phyloP scores from a whole-genome alignment of 129 eudicot genomes.

The Ambrosia artemisiifolia region DNA sequence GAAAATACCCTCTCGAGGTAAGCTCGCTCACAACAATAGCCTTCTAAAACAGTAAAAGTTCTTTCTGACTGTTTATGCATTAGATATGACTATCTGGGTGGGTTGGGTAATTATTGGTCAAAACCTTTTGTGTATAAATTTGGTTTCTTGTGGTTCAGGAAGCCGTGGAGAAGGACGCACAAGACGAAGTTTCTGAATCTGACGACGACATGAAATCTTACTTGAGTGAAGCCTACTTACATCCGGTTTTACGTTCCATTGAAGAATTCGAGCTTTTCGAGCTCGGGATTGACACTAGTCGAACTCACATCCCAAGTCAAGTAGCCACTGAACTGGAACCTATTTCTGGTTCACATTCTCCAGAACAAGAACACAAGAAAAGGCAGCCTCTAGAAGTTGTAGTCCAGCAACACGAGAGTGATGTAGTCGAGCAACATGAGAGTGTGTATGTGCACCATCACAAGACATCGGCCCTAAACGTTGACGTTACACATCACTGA shows the following conservation, averaged over 20 bases:
- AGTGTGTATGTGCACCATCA: conserved; percentile 11
- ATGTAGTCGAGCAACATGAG: conserved; percentile 22
- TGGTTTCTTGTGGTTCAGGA: conserved; percentile 46
- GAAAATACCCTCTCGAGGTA: conserved; percentile 91
- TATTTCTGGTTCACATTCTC: conserved; percentile 32
- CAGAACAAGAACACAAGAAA: conserved; percentile 38
- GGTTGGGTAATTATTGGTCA: no score
- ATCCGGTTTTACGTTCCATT: conserved; percentile 72
- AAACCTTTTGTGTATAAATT: neutral
- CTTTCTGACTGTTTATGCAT: no score
- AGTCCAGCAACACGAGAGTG: conserved; percentile 22
- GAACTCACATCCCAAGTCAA: conserved; percentile 32
- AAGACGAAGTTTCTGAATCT: conserved; percentile 51
- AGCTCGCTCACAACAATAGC: neutral
- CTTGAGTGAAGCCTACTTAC: conserved; percentile 77
- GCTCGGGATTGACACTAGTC: conserved; percentile 47
- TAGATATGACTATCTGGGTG: no score
- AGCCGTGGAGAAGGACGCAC: conserved; percentile 71
- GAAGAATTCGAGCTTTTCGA: conserved; percentile 73
- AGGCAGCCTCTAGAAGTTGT: conserved; percentile 34
- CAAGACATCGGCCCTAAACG: neutral
- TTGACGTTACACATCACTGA: conserved; percentile 15
- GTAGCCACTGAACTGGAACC: conserved; percentile 25
- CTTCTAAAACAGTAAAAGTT: neutral
- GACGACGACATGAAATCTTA: conserved; percentile 52